Base-by-base conservation (phyloP, 2,329 filamentous ascomycete genomes). In the Dactylellina parvicollis region DNA sequence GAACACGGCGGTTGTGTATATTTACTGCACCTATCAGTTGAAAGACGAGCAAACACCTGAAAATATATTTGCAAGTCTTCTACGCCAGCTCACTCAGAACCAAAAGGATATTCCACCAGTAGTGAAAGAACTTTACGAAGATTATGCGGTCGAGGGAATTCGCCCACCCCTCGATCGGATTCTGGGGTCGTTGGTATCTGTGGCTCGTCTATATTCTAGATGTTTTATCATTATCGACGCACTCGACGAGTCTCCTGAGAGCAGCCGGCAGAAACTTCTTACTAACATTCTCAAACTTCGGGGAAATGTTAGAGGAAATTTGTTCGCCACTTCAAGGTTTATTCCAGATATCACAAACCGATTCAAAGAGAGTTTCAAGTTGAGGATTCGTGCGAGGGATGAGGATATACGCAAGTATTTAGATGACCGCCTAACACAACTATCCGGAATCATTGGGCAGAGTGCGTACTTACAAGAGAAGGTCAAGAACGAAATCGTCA, bases 21-120 rank as follows among this genome's bases (percentile, higher is more conserved):
- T 85, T 0, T 86, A 83, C 55, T 84, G 80, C 77, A 82, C 83
- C 60, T 84, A n/a, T n/a, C n/a, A n/a, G n/a, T n/a, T n/a, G 36
- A 74, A 80, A 8, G 61, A 80, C 0, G 79, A 83, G 16, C 83
- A 85, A 46, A 80, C 59, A 0, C 28, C 76, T 1, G 66, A 78
- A 0, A 16, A 79, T 30, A 55, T 83, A 0, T 49, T 83, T 0
- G 57, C 76, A 1, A 80, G 75, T 16, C 7, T 40, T 40, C 36
- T 40, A 14, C 36, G 36, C n/a, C 36, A 40, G n/a, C n/a, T 40
- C 9, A 8, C 36, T 40, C 36, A 16, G 36, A 18, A 38, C 0
- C 75, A 50, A 30, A 16, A 16, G 12, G n/a, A 50, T 4, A 50
- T 50, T 16, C 36, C 36, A 8, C 9, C 36, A 4, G 7, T 14